phyloP scores from a whole-genome alignment of 2,329 filamentous ascomycete species.

The Stagonosporopsis chrysanthemi region DNA sequence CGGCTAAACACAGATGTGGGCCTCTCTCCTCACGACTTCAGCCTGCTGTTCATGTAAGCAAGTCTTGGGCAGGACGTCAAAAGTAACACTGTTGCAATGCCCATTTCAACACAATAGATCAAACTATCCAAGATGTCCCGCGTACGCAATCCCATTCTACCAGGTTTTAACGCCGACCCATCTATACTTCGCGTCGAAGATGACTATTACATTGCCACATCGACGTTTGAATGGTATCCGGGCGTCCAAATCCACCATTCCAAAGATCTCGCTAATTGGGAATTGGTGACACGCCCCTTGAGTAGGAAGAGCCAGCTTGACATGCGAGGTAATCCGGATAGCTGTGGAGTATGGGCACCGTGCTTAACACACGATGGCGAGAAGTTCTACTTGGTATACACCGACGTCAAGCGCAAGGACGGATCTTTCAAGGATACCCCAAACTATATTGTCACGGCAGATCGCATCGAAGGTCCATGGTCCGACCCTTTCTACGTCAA shows the following conservation, averaged over 20 bases:
- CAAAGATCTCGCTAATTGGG: constrained; percentile 61
- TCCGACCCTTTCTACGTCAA: constrained; percentile 67
- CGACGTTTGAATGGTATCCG: constrained; percentile 69
- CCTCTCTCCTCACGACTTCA: constrained; percentile 19
- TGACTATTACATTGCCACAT: constrained; percentile 67
- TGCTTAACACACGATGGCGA: constrained; percentile 68
- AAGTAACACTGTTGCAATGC: constrained; percentile 2
- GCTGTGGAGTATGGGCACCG: constrained; percentile 68
- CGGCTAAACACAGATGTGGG: constrained; percentile 17
- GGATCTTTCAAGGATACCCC: constrained; percentile 70
- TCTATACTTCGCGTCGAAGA: constrained; percentile 60
- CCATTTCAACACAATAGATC: neutral
- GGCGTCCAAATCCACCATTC: constrained; percentile 68
- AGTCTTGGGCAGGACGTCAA: neutral
- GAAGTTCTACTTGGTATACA: constrained; percentile 70
- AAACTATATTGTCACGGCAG: constrained; percentile 66
- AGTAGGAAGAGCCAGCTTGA: constrained; percentile 61
- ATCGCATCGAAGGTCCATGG: constrained; percentile 65
- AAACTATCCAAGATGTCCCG: constrained; percentile 33
- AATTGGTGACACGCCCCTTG: constrained; percentile 61
- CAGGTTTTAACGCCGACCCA: constrained; percentile 69
- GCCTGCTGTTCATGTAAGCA: constrained; percentile 17
- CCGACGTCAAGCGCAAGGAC: constrained; percentile 72
- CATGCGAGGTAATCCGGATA: constrained; percentile 61
- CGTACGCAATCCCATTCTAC: constrained; percentile 61